phyloP scores from a whole-genome alignment of 192 early-diverging fungal genomes.

The Podochytrium sp. region DNA sequence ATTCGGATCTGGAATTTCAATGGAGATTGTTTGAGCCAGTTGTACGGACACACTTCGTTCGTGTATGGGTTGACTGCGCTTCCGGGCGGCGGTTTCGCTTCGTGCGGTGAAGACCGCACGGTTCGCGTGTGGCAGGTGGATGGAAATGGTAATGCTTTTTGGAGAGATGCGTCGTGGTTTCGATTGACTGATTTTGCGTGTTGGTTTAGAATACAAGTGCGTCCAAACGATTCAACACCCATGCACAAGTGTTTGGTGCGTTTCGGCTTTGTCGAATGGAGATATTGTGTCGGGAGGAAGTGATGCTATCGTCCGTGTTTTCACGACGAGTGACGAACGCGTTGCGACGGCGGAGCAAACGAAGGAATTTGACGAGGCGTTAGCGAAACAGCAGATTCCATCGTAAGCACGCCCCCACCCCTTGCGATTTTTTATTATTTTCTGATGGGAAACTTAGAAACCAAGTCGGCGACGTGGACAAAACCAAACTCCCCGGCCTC shows the following conservation, averaged over 20 bases:
- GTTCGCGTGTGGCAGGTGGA: slow-evolving; percentile 77
- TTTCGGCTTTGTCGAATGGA: slow-evolving; percentile 75
- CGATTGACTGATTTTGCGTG: neutral
- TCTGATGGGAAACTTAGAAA: slow-evolving; percentile 59
- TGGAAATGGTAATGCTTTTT: slow-evolving; percentile 45
- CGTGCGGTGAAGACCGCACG: slow-evolving; percentile 92
- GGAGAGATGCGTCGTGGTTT: neutral
- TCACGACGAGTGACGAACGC: slow-evolving; percentile 69
- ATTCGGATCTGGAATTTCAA: slow-evolving; percentile 80
- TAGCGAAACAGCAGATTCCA: slow-evolving; percentile 51
- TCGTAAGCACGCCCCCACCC: slow-evolving; percentile 26
- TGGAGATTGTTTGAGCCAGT: slow-evolving; percentile 73
- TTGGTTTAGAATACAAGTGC: slow-evolving; percentile 57
- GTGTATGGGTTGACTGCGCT: slow-evolving; percentile 77
- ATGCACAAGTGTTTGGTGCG: slow-evolving; percentile 90
- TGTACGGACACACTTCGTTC: slow-evolving; percentile 90
- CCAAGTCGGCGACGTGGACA: slow-evolving; percentile 84
- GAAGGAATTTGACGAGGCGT: slow-evolving; percentile 44
- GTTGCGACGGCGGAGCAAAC: slow-evolving; percentile 50
- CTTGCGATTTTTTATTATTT: slow-evolving; percentile 54
- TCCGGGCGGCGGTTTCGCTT: slow-evolving; percentile 79
- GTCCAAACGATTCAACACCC: slow-evolving; percentile 86
- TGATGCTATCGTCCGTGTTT: slow-evolving; percentile 82
- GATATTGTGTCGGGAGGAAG: slow-evolving; percentile 84
- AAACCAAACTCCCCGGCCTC: slow-evolving; percentile 74